Base-by-base conservation (phyloP, 2,329 filamentous ascomycete species). In the Aspergillus fijiensis region DNA sequence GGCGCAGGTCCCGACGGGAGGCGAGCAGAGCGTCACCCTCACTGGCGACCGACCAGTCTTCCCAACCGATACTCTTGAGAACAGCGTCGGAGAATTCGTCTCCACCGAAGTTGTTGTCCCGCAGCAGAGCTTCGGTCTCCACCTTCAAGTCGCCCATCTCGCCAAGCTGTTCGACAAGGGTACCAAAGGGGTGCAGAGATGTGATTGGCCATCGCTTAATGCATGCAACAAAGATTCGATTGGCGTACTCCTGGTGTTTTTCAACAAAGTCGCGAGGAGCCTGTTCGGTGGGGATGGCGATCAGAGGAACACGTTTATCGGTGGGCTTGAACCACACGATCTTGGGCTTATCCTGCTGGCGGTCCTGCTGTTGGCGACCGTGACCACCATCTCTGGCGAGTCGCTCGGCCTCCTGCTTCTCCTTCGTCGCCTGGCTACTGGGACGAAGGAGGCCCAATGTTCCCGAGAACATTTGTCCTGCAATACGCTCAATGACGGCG, bases 251-350 rank as follows among this genome's bases (percentile, higher is more conserved):
- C 76, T 96, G 92, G 76, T 99, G 95, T 78, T 95, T 96, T 81
- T 99, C 95, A 29, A 99, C 95, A 70, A 99, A 99, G 79, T 98
- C 95, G 39, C 92, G 89, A 21, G 95, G 95, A 9, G 95, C 95
- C 79, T 99, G 95, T 77, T 99, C 95, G 3, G 95, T 99, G 1
- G 95, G 95, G 65, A 99, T 99, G 57, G 95, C 95, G 76, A 99
- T 99, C 66, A 99, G 83, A 53, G 95, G 95, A 51, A 99, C 95
- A 73, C 95, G 92, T 85, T 99, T 98, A 80, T 99, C 95, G 1
- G 95, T 99, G 60, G 95, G 95, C 83, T 99, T 99, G 82, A 99
- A 99, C 95, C 95, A 99, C 48, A 99, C 95, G 79, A 99, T 99
- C 87, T 99, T 99, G 64, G 95, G 95, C 80, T 97, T 97, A 65